Conservation (phyloP, 2,329 filamentous ascomycete species). For the Cordyceps militaris region DNA sequence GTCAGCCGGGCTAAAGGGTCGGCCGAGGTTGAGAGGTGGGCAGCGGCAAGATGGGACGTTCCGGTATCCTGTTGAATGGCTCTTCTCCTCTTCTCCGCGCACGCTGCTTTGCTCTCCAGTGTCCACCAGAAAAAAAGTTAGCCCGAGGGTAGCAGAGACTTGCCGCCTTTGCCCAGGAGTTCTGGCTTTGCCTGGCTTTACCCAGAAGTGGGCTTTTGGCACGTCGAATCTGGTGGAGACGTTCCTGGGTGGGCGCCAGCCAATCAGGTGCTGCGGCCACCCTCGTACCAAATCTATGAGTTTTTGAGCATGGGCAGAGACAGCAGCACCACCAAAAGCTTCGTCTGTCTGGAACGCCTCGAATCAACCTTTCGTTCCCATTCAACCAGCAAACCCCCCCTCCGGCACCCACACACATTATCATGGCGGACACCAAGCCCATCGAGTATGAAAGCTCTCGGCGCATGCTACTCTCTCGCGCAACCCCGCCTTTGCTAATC, state of each 20-base stretch:
- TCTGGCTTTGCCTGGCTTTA: neutral
- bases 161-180: conserved; percentile 2
- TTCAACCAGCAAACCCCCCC: neutral
- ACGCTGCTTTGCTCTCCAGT: conserved; percentile 1
- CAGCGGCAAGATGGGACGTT: conserved; percentile 3
- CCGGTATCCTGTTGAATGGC: conserved; percentile 4
- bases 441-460: conserved; percentile 55
- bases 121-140: conserved; percentile 21
- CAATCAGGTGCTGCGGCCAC: conserved; percentile 1
- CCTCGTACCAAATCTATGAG: conserved; percentile 4
- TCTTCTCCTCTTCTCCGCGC: conserved; percentile 3
- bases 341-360: neutral
- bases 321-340: conserved; percentile 10
- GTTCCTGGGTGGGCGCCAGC: neutral
- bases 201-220: neutral
- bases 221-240: neutral
- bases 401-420: conserved; percentile 11
- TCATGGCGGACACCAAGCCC: conserved; percentile 58
- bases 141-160: conserved; percentile 20
- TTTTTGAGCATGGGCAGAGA: conserved; percentile 6
- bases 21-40: conserved; percentile 4
- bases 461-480: neutral
- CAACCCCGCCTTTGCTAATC: conserved; percentile 27
- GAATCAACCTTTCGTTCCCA: neutral
- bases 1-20: conserved; percentile 6